Percentiles rank a stretch among this genome's conserved stretches.
Evolutionary conservation across 2,329 filamentous ascomycete genomes (phyloP).

Genomic region (Dothideomycetes sp.): DNA sequence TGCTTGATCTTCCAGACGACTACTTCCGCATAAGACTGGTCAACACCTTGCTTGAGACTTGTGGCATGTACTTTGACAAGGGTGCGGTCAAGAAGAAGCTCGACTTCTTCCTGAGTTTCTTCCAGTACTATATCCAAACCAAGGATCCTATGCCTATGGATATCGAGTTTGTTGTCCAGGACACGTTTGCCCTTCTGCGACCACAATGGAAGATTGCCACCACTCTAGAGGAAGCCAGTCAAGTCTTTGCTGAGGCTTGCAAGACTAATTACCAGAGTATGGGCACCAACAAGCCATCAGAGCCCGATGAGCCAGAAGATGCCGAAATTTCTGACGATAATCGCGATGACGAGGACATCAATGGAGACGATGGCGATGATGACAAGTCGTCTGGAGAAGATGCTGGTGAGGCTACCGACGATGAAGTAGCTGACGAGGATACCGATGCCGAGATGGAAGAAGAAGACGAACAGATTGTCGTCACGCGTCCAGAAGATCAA

Average conservation of each 20-base stretch:
- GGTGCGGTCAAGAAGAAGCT: slow-evolving; percentile 92
- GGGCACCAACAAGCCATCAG: slow-evolving; percentile 17
- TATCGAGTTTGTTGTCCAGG: slow-evolving; percentile 91
- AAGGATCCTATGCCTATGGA: slow-evolving; percentile 92
- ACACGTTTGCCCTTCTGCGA: slow-evolving; percentile 74
- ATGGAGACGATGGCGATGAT: slow-evolving; percentile 53
- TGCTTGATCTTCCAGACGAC: slow-evolving; percentile 81
- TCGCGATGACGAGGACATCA: slow-evolving; percentile 34
- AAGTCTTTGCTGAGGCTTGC: slow-evolving; percentile 78
- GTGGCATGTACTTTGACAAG: slow-evolving; percentile 90
- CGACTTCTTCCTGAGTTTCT: slow-evolving; percentile 93
- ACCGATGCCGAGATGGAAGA: slow-evolving; percentile 60
- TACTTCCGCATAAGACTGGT: slow-evolving; percentile 91
- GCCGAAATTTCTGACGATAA: slow-evolving; percentile 70
- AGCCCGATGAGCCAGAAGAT: slow-evolving; percentile 23
- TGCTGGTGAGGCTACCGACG: slow-evolving; percentile 42
- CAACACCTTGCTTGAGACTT: slow-evolving; percentile 84
- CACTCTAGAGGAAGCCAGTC: slow-evolving; percentile 72
- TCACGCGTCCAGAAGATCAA: slow-evolving; percentile 82
- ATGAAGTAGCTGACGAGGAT: slow-evolving; percentile 38
- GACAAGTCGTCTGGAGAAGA: slow-evolving; percentile 38
- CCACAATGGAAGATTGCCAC: slow-evolving; percentile 80
- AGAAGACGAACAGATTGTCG: slow-evolving; percentile 78
- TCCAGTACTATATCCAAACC: slow-evolving; percentile 92
- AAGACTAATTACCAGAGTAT: slow-evolving; percentile 75